Conservation (phyloP, 441 rosid genomes). For the Corymbia calophylla region DNA sequence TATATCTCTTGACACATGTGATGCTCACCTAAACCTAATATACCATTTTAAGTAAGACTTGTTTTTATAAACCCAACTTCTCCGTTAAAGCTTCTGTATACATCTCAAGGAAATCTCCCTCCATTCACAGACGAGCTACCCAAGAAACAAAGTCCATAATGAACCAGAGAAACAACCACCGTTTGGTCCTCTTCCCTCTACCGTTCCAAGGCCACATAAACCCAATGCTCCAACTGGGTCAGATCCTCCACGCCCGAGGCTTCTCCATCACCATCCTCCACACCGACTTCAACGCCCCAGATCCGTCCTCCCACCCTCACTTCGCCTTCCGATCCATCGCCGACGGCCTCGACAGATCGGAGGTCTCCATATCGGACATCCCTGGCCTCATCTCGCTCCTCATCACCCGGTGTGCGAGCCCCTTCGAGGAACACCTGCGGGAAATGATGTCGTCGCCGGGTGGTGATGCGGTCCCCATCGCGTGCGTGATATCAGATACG, state of each 20-base stretch:
- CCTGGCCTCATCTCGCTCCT: not conserved
- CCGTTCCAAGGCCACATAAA: slow-evolving; percentile 57
- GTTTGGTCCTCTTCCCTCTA: slow-evolving; percentile 32
- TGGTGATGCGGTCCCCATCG: not conserved
- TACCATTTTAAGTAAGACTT: not conserved
- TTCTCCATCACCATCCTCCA: slow-evolving; percentile 52
- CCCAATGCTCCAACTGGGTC: slow-evolving; percentile 51
- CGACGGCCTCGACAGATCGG: slow-evolving; percentile 25
- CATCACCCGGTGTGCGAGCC: not conserved
- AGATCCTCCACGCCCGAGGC: slow-evolving; percentile 40
- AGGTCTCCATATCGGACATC: not conserved
- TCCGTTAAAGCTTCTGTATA: not conserved
- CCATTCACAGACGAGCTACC: not conserved
- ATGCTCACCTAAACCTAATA: not conserved
- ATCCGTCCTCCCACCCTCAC: slow-evolving; percentile 41
- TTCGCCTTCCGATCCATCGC: slow-evolving; percentile 39
- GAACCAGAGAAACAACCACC: not conserved
- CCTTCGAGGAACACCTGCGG: not conserved
- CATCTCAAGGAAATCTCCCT: not conserved
- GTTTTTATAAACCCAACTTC: not conserved
- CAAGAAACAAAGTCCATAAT: not conserved
- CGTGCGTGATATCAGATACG: not conserved
- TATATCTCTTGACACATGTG: not conserved
- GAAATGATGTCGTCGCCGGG: not conserved
- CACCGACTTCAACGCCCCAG: slow-evolving; percentile 43